Conservation (phyloP, 768 basidiomycete genomes). For the Mycena haematopus region DNA sequence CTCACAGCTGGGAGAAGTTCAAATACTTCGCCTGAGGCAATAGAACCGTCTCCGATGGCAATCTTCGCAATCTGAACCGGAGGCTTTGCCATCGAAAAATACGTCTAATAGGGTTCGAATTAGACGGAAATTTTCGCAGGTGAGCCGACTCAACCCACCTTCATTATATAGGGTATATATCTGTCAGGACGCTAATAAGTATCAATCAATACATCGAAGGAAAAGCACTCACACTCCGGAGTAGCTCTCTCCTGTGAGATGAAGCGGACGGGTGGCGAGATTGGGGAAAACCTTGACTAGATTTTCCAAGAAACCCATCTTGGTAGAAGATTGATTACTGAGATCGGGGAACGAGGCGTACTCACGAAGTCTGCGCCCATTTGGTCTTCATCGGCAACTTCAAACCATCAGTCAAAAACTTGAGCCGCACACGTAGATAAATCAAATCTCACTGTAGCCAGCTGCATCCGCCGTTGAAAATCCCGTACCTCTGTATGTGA, state of each 20-base stretch:
- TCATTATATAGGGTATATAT: conserved; percentile 67
- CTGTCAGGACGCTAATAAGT: conserved; percentile 5
- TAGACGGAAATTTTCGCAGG: no score
- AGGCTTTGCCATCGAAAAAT: conserved; percentile 66
- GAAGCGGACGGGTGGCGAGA: conserved; percentile 68
- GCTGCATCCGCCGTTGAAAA: conserved; percentile 67
- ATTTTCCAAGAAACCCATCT: conserved; percentile 78
- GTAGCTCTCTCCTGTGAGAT: conserved; percentile 78
- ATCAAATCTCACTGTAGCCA: conserved; percentile 57
- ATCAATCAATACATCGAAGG: neutral
- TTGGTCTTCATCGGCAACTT: conserved; percentile 69
- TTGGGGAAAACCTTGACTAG: conserved; percentile 78
- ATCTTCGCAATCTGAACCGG: conserved; percentile 74
- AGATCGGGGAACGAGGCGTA: neutral
- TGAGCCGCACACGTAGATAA: neutral
- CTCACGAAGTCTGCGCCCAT: conserved; percentile 64
- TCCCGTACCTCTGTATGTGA: conserved; percentile 56
- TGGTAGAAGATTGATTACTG: conserved; percentile 5
- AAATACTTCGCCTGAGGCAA: conserved; percentile 58
- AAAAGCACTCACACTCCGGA: conserved; percentile 74
- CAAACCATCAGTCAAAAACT: conserved; percentile 9
- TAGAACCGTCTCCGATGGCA: conserved; percentile 72
- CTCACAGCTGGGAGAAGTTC: conserved; percentile 62
- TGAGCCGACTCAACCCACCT: conserved; percentile 32
- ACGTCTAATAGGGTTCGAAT: conserved; percentile 41